Evolutionary conservation across 768 basidiomycete species (phyloP), one percentile per base, ranked within the genome.

Genomic region (Hericium erinaceus): DNA sequence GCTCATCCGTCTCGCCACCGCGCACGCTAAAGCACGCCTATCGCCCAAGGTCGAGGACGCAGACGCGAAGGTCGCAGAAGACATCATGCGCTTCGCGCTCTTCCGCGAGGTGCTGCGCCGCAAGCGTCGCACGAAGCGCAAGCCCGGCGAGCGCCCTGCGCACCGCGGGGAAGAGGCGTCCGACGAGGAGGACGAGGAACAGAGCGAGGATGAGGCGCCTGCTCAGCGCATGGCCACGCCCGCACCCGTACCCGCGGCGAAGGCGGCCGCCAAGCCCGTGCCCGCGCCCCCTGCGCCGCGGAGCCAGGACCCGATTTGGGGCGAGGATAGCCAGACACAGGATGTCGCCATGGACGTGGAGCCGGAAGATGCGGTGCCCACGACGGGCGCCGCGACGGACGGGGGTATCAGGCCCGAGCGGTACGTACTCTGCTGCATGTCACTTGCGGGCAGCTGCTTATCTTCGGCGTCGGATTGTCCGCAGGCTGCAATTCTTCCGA

Each of bases 71-170:
- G 86, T 87, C 44, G 97, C 97, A 2, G 94, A 99, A 69, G 87
- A 87, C 66, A 95, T 98, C 68, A 85, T 99, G 71, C 88, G 95
- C 20, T 99, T 93, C 72, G 97, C 97, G 5, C 81, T 99, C 38
- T 99, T 94, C 82, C 95, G 95, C 68, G 95, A 99, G 70, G 95
- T 99, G 16, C 81, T 91, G 49, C 92, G 89, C 68, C 83, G 91
- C 37, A 74, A 77, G 58, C 80, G 83, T 61, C 72, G 84, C 60
- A 97, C 95, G 79, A 89, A 91, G 74, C 81, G 90, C 67, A 93
- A 89, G 74, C 78, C 92, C 59, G 89, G 91, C 67, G 81, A 76
- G 54, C n/a, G 15, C 15, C 49, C 24, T n/a, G 88, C 87, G 4
- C 79, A 76, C 56, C 79, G 75, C 13, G 74, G 64, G 10, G 67